Conservation (phyloP, 768 basidiomycete genomes). For the Crucibulum laeve region DNA sequence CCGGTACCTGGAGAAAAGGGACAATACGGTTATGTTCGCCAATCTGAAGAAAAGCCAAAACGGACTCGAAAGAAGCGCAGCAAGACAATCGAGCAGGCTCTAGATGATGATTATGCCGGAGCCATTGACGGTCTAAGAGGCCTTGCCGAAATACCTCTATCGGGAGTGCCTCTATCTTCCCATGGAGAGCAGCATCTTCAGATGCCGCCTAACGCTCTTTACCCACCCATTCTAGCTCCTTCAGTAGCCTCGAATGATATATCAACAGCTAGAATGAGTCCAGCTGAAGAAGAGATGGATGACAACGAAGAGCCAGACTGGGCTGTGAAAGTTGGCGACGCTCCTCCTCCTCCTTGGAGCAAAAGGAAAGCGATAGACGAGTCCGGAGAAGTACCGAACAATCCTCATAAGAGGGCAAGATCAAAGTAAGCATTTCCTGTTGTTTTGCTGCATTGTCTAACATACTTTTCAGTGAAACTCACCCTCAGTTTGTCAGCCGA, state of each 20-base stretch:
- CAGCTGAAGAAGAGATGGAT: constrained; percentile 66
- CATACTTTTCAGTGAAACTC: background rate
- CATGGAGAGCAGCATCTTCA: constrained; percentile 7
- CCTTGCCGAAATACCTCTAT: constrained; percentile 9
- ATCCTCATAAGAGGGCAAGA: constrained; percentile 39
- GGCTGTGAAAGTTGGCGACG: constrained; percentile 59
- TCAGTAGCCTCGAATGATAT: constrained; percentile 22
- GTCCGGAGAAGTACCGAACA: constrained; percentile 18
- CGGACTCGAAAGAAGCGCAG: constrained; percentile 44
- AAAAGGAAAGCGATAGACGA: constrained; percentile 51
- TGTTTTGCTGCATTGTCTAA: background rate
- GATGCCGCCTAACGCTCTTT: constrained; percentile 13
- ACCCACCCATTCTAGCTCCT: constrained; percentile 15
- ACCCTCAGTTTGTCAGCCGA: constrained; percentile 2
- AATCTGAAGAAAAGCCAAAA: constrained; percentile 66
- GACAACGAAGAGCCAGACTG: constrained; percentile 60
- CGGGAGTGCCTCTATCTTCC: constrained; percentile 2
- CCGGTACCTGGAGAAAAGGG: constrained; percentile 71
- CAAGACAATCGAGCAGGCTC: constrained; percentile 19
- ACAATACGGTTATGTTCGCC: constrained; percentile 78
- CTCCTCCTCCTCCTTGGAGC: constrained; percentile 64
- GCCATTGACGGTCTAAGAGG: constrained; percentile 14
- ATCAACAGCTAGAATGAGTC: constrained; percentile 32
- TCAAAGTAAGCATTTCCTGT: constrained; percentile 27
- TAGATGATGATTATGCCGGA: constrained; percentile 1